Conservation (phyloP, 805 yeast species). For the Candida sakaeoensis region DNA sequence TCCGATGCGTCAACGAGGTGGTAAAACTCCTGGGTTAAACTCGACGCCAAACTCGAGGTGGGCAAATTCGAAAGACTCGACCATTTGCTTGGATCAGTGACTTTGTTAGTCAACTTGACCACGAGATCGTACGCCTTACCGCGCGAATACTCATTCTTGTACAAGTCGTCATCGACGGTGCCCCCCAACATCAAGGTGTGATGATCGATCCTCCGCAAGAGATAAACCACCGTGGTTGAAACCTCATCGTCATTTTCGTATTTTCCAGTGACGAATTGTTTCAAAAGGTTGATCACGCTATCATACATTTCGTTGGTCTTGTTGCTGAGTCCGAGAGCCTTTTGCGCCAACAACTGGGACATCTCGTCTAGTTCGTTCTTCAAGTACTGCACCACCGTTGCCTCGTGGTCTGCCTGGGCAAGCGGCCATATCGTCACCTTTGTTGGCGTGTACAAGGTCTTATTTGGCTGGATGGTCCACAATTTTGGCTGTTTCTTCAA, state of each 20-base stretch:
- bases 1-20: slow-evolving; percentile 15
- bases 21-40: slow-evolving; percentile 42
- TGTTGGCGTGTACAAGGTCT: slow-evolving; percentile 26
- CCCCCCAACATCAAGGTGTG: neutral
- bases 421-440: slow-evolving; percentile 33
- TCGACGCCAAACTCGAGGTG: slow-evolving; percentile 40
- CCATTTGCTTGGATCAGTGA: slow-evolving; percentile 52
- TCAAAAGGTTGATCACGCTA: slow-evolving; percentile 44
- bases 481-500: slow-evolving; percentile 46
- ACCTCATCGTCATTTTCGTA: slow-evolving; percentile 40
- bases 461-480: slow-evolving; percentile 36
- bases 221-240: slow-evolving; percentile 43
- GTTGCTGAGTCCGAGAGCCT: slow-evolving; percentile 6
- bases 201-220: slow-evolving; percentile 27
- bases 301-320: slow-evolving; percentile 19
- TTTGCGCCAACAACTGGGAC: slow-evolving; percentile 17
- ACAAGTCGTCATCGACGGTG: neutral
- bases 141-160: slow-evolving; percentile 43
- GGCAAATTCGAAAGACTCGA: slow-evolving; percentile 46
- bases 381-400: slow-evolving; percentile 16
- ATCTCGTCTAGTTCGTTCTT: slow-evolving; percentile 15
- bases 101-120: slow-evolving; percentile 24
- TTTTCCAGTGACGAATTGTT: slow-evolving; percentile 56
- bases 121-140: slow-evolving; percentile 51
- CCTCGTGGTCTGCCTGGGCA: slow-evolving; percentile 11